Base-by-base conservation (phyloP, 1,284 basidiomycete species). In the Termitomyces sp. region DNA sequence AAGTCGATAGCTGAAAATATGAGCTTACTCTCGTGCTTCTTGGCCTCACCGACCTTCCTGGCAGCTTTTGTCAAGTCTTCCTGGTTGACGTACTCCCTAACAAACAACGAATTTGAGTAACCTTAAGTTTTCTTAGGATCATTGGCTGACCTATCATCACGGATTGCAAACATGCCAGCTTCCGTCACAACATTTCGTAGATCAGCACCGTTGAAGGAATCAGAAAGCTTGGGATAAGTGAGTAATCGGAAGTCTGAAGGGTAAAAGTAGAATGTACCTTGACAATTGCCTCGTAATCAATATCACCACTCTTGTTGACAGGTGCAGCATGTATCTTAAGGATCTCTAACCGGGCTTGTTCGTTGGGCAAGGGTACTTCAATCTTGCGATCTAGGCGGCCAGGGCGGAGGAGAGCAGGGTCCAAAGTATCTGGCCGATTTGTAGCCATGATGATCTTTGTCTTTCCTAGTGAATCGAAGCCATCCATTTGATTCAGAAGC, bases 371-470 rank as follows among this genome's bases (percentile, higher is more conserved):
- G 7, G 96, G 96, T 51, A 99, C 93, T 75, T 99, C 97, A 62
- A 99, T 98, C 77, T 99, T 99, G 54, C 96, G 83, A 72, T 99
- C 97, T 36, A 99, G 79, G 57, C 97, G 89, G 51, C 97, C 96
- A 5, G 96, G 97, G 55, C 96, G 90, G 60, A 99, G 82, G 30
- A 99, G 83, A 5, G 97, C 97, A 13, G 97, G 97, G 73, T 99
- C 97, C 34, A 99, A 84, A 2, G 96, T 98, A 71, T 98, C 95
- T 1, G 94, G 94, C 67, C 94, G 81, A 77, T 97, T 97, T 34
- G 94, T 97, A 2, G 94, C 95, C 94, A 99, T 98, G 73, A 99
- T 99, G 55, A 99, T 84, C 73, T 99, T 99, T 41, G 95, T 99
- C 65, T 82, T 82, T 50, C 96, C 97, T 24, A 98, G 79, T 13